Conservation (phyloP, 1,139 yeast genomes). For the Ogataea hybrid region DNA sequence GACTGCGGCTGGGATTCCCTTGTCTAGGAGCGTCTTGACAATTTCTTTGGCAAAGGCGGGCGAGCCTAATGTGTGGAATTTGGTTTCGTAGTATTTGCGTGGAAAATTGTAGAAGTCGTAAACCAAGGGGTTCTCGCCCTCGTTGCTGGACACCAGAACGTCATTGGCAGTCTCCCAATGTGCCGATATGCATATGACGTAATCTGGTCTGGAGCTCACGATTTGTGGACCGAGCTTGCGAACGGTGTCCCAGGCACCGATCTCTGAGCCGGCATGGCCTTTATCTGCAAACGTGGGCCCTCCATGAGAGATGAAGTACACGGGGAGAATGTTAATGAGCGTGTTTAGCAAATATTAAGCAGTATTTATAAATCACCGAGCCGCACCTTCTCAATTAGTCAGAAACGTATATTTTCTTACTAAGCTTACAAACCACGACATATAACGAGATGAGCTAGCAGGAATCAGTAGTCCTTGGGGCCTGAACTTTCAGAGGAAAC, state of each 20-base stretch:
- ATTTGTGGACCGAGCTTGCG: slow-evolving; percentile 50
- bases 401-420: slow-evolving; percentile 1
- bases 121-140: slow-evolving; percentile 42
- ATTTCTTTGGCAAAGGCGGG: slow-evolving; percentile 44
- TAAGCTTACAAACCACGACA: slow-evolving; percentile 8
- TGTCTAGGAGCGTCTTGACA: slow-evolving; percentile 41
- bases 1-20: slow-evolving; percentile 34
- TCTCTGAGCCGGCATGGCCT: slow-evolving; percentile 44
- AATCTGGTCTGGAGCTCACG: slow-evolving; percentile 57
- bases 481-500: slow-evolving; percentile 24
- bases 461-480: background rate
- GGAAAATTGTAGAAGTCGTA: slow-evolving; percentile 81
- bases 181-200: slow-evolving; percentile 64
- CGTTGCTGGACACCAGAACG: slow-evolving; percentile 15
- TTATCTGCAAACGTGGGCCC: slow-evolving; percentile 70
- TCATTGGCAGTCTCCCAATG: slow-evolving; percentile 62
- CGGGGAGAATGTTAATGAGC: slow-evolving; percentile 39
- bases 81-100: slow-evolving; percentile 55
- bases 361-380: background rate
- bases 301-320: slow-evolving; percentile 72
- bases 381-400: slow-evolving; percentile 1
- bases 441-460: background rate
- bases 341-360: background rate
- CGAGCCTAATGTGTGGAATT: slow-evolving; percentile 52
- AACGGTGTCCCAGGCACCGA: slow-evolving; percentile 59